Base-by-base conservation (phyloP, 1,139 yeast genomes). In the Zygosaccharomyces sapae region DNA sequence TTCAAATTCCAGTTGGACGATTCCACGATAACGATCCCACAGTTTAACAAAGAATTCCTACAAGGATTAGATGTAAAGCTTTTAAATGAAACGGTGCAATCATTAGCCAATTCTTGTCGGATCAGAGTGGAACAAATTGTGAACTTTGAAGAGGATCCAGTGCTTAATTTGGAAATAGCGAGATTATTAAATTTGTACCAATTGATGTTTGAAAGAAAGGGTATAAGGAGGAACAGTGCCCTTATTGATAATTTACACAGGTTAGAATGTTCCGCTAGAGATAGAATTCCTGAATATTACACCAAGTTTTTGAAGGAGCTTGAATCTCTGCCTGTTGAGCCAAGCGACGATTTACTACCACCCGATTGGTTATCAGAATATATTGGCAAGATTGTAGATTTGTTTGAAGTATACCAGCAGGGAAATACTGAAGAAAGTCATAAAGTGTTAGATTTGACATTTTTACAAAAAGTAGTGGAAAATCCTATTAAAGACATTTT, bases 301-400 rank as follows among this genome's bases (percentile, higher is more conserved):
- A 34, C 45, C 2, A 55, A 53, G 22, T 50, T 43, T 20, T 38
- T 59, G 8, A 49, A 54, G 2, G 46, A 68, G 57, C 73, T 79
- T 2, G 72, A 72, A 63, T 13, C 46, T 12, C 12, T 31, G n/a
- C 36, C 36, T 16, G 38, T 39, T 33, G 41, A 30, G 16, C 31
- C 22, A 5, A 52, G 68, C 18, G 56, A 52, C 6, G 67, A 63
- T 39, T 68, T 83, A 41, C 75, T 82, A 51, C 78, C 88, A 6
- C 90, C 92, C 0, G 88, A 83, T 53, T 85, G 92, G 94, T 65
- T 84, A 12, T 70, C 77, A 42, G 81, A 79, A 5, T 80, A 78
- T 57, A 71, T 78, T 53, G 55, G 51, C 31, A 55, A 58, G 41
- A 41, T 70, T 0, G 63, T 76, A 1, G 80, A 74, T 29, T 66